Evolutionary conservation across 208 protist species (phyloP).

Genomic region (Leishmania arabica): DNA sequence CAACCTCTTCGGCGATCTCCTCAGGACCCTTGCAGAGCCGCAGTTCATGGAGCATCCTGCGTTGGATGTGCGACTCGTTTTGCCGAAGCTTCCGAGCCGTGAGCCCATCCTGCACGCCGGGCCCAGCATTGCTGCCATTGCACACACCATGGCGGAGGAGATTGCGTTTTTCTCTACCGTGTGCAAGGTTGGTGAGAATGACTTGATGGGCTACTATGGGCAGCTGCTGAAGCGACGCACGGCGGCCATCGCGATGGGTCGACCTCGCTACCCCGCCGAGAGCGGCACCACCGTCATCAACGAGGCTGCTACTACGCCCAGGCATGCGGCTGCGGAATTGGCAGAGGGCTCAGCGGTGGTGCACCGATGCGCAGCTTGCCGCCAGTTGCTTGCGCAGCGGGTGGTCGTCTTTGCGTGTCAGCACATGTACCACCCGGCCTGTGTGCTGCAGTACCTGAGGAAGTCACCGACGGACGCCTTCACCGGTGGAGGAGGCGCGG

Average conservation of each 20-base stretch:
- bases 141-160: slow-evolving; percentile 46
- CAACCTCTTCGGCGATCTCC: slow-evolving; percentile 53
- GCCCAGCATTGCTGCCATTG: slow-evolving; percentile 50
- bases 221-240: slow-evolving; percentile 39
- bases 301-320: neutral
- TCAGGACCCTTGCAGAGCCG: slow-evolving; percentile 59
- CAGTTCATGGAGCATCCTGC: slow-evolving; percentile 40
- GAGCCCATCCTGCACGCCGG: slow-evolving; percentile 58
- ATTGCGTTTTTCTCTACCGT: slow-evolving; percentile 48
- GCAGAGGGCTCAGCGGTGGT: neutral
- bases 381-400: slow-evolving; percentile 21
- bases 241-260: slow-evolving; percentile 44
- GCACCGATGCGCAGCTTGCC: slow-evolving; percentile 22
- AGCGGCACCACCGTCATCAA: neutral
- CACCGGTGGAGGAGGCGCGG: neutral
- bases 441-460: slow-evolving; percentile 48
- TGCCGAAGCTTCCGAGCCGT: slow-evolving; percentile 42
- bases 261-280: neutral
- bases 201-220: slow-evolving; percentile 45
- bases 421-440: slow-evolving; percentile 64
- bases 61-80: slow-evolving; percentile 54
- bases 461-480: neutral
- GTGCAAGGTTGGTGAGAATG: slow-evolving; percentile 43
- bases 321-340: neutral
- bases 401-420: slow-evolving; percentile 60